phyloP scores from a whole-genome alignment of 2,329 filamentous ascomycete species.

The Daldinia eschscholtzii region DNA sequence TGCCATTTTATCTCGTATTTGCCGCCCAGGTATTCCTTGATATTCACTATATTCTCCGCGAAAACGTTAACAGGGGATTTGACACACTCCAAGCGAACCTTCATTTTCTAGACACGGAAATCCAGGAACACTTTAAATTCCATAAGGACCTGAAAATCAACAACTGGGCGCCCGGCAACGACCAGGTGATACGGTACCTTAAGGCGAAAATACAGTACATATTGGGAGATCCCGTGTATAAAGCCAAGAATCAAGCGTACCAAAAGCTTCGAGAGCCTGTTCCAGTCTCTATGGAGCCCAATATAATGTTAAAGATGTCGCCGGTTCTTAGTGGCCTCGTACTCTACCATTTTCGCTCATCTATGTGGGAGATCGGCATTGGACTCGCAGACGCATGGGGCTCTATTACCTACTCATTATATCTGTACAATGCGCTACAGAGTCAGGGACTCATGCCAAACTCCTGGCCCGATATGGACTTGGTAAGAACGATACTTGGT shows the following conservation, averaged over 20 bases:
- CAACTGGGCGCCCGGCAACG: slow-evolving; percentile 51
- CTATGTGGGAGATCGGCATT: slow-evolving; percentile 52
- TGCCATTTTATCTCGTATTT: slow-evolving; percentile 57
- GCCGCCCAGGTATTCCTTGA: slow-evolving; percentile 59
- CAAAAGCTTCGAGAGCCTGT: neutral
- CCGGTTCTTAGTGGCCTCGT: slow-evolving; percentile 57
- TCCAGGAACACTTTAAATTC: slow-evolving; percentile 50
- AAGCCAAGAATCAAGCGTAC: neutral
- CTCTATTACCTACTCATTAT: slow-evolving; percentile 54
- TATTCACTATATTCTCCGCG: slow-evolving; percentile 53
- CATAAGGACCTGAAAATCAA: slow-evolving; percentile 50
- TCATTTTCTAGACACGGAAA: slow-evolving; percentile 42
- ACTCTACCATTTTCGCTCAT: slow-evolving; percentile 53
- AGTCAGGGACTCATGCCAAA: slow-evolving; percentile 40
- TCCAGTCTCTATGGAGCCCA: slow-evolving; percentile 24
- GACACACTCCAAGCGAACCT: slow-evolving; percentile 17
- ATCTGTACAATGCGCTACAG: slow-evolving; percentile 59
- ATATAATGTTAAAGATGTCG: slow-evolving; percentile 53
- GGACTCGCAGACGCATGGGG: slow-evolving; percentile 56
- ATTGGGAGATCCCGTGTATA: neutral
- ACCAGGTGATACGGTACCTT: slow-evolving; percentile 28
- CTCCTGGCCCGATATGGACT: slow-evolving; percentile 2
- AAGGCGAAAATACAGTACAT: neutral
- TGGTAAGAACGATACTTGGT: neutral
- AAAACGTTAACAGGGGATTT: slow-evolving; percentile 28